These are phyloP conservation scores for Rhizophlyctis rosea DNA, from an alignment of 192 early-diverging fungal genomes.

Conservation along the genomic window DNA sequence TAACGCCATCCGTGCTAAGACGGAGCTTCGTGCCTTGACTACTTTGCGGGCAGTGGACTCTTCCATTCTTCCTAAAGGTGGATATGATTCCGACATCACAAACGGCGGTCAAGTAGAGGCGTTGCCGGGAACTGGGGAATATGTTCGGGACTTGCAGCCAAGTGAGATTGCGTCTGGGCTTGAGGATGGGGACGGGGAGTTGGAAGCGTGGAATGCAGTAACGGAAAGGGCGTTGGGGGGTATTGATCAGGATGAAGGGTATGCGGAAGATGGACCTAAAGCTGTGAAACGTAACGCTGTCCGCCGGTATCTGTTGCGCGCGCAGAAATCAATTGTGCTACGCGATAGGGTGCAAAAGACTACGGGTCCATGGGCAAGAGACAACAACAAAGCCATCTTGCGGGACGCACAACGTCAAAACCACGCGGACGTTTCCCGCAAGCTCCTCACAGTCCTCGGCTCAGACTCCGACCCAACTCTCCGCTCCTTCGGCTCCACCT, in stretches of 20 bases:
- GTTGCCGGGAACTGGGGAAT: neutral
- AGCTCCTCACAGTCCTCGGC: too few relatives aligned
- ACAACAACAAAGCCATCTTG: neutral
- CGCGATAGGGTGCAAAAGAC: conserved; percentile 3
- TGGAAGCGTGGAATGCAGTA: conserved; percentile 4
- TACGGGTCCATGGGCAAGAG: neutral
- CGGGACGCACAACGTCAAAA: neutral
- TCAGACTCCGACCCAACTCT: too few relatives aligned
- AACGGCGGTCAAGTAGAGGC: neutral
- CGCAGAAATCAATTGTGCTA: neutral
- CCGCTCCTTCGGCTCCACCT: too few relatives aligned
- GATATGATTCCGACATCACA: neutral
- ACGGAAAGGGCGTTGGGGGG: neutral
- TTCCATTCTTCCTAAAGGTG: neutral
- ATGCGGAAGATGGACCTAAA: neutral
- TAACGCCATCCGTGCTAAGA: conserved; percentile 3
- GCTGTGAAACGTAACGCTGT: neutral
- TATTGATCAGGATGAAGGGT: neutral
- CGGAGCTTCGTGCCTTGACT: neutral
- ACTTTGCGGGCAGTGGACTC: neutral
- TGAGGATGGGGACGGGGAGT: neutral
- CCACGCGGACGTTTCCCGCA: too few relatives aligned
- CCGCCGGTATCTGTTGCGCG: neutral
- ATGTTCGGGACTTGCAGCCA: conserved; percentile 1
- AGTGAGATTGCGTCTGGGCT: neutral